Percentiles rank a stretch among this genome's conserved stretches.
Evolutionary conservation across 2,329 filamentous ascomycete genomes (phyloP).

Genomic region (Arthroderma sp.): DNA sequence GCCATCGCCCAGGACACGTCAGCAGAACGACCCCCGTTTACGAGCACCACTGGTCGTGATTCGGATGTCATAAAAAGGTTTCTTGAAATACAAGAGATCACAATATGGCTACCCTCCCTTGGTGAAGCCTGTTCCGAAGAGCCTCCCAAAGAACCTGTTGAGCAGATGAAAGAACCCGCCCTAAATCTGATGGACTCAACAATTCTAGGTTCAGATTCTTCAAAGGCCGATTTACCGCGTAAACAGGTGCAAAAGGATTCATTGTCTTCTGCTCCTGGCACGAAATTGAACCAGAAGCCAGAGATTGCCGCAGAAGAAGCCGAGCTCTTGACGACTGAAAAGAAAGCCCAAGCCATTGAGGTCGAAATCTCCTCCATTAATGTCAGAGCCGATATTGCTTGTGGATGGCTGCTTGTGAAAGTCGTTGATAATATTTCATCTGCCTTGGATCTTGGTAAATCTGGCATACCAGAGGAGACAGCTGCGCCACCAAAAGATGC

Average conservation of each 20-base stretch:
- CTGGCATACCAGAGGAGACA: background rate
- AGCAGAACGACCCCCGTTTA: background rate
- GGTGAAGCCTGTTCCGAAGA: slow-evolving; percentile 4
- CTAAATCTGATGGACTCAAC: slow-evolving; percentile 7
- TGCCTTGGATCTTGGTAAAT: background rate
- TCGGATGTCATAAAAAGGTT: slow-evolving; percentile 19
- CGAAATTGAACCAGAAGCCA: background rate
- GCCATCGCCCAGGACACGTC: too few species aligned
- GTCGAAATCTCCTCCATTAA: slow-evolving; percentile 21
- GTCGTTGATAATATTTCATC: slow-evolving; percentile 20
- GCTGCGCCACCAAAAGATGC: slow-evolving; percentile 3
- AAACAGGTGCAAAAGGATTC: background rate
- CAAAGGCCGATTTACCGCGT: background rate
- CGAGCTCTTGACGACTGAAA: background rate
- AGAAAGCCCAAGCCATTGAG: slow-evolving; percentile 13
- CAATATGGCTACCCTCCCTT: slow-evolving; percentile 24
- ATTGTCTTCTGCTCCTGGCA: background rate
- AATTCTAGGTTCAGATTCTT: background rate
- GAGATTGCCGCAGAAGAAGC: background rate
- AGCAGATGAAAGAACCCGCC: slow-evolving; percentile 5
- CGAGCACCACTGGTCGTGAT: background rate
- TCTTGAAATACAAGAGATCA: slow-evolving; percentile 22
- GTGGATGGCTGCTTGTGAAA: slow-evolving; percentile 28
- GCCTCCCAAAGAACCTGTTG: slow-evolving; percentile 1
- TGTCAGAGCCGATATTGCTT: slow-evolving; percentile 27